A percentile compares a stretch with the other conserved stretches of the same genome.
phyloP scores from a whole-genome alignment of 306 rosid species.

The Delonix regia region DNA sequence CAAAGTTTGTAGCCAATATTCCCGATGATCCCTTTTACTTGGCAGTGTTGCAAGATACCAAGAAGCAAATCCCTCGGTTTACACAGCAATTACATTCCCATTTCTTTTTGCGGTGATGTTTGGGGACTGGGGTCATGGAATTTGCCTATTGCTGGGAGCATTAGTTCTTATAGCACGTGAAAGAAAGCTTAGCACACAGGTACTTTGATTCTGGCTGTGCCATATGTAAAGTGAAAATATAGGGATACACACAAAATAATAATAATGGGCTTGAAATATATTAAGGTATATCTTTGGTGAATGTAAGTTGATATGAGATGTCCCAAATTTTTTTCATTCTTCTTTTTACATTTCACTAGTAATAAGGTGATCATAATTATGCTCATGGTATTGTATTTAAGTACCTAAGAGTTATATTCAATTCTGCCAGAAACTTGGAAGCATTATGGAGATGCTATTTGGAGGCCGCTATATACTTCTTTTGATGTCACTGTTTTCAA shows the following conservation, averaged over 20 bases:
- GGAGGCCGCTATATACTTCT: constrained; percentile 95
- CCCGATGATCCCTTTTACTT: constrained; percentile 34
- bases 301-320: constrained; percentile 1
- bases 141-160: constrained; percentile 88
- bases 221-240: constrained; percentile 19
- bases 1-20: constrained; percentile 9
- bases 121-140: constrained; percentile 99
- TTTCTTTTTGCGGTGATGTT: constrained; percentile 96
- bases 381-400: constrained; percentile 13
- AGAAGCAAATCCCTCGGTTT: constrained; percentile 95
- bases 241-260: constrained; percentile 18
- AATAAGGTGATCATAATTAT: constrained; percentile 16
- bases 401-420: constrained; percentile 5
- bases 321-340: not conserved
- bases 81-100: constrained; percentile 76
- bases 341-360: constrained; percentile 3
- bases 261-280: constrained; percentile 11
- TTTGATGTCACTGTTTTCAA: constrained; percentile 88
- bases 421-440: constrained; percentile 76
- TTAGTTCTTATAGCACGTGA: constrained; percentile 81
- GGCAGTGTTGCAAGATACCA: constrained; percentile 90
- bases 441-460: constrained; percentile 93
- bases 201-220: constrained; percentile 35
- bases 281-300: not conserved
- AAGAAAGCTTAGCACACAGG: constrained; percentile 76